phyloP scores from a whole-genome alignment of 2,329 filamentous ascomycete genomes.

The Fusarium nodosum region DNA sequence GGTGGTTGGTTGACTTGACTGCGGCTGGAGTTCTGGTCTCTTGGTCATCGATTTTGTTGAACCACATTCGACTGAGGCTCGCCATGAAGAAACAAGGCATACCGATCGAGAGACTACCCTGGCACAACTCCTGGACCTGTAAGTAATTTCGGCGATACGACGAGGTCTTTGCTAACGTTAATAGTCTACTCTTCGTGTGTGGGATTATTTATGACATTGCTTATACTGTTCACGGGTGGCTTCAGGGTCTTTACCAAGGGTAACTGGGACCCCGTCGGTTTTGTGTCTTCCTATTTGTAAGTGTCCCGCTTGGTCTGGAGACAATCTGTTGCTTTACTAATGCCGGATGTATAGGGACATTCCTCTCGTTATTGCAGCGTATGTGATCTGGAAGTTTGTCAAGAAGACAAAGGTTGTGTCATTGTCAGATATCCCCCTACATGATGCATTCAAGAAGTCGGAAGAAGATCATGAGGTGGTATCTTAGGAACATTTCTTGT shows the following conservation, averaged over 20 bases:
- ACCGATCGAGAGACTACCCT: constrained; percentile 65
- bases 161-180: neutral
- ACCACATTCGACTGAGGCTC: constrained; percentile 69
- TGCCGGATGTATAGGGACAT: constrained; percentile 62
- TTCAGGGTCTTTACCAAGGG: constrained; percentile 73
- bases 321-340: constrained; percentile 38
- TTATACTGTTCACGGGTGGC: constrained; percentile 78
- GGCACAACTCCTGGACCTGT: constrained; percentile 74
- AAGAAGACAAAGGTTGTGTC: constrained; percentile 71
- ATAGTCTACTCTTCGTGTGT: constrained; percentile 72
- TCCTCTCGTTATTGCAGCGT: constrained; percentile 69
- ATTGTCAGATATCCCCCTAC: constrained; percentile 65
- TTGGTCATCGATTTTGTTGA: constrained; percentile 72
- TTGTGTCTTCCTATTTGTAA: constrained; percentile 74
- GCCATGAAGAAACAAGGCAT: constrained; percentile 70
- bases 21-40: constrained; percentile 73
- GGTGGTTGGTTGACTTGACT: constrained; percentile 73
- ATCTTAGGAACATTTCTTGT: neutral
- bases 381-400: constrained; percentile 73
- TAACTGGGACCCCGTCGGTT: constrained; percentile 68
- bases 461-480: constrained; percentile 27
- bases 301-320: constrained; percentile 44
- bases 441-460: constrained; percentile 59
- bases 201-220: constrained; percentile 70
- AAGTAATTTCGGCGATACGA: constrained; percentile 47